These are phyloP conservation scores for Adansonia rubrostipa DNA, from an alignment of 441 rosid species.

Conservation along the genomic window DNA sequence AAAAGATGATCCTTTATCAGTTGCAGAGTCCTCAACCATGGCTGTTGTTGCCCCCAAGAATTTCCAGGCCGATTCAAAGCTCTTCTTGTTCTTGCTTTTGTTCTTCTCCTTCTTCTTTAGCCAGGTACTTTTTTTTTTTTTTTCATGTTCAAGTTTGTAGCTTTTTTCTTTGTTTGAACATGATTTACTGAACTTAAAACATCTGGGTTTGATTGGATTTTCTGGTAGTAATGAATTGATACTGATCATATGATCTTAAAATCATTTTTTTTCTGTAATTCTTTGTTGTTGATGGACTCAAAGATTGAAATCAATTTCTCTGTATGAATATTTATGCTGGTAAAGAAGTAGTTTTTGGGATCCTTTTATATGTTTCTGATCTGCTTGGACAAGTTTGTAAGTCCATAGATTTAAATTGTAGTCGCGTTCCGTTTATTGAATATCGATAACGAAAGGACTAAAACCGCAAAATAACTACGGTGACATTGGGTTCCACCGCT, in stretches of 20 bases:
- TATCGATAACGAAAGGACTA: too few species aligned
- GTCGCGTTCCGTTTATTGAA: too few species aligned
- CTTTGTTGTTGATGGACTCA: not conserved
- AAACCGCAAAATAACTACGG: too few species aligned
- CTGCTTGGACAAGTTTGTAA: not conserved
- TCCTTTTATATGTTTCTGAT: not conserved
- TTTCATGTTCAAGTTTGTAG: constrained; percentile 3
- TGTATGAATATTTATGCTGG: not conserved
- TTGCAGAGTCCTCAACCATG: constrained; percentile 42
- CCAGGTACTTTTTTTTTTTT: constrained; percentile 38
- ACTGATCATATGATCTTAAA: not conserved
- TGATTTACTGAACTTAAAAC: not conserved
- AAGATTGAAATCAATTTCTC: not conserved
- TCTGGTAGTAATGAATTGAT: not conserved
- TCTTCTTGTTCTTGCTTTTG: constrained; percentile 11
- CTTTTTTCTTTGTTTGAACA: not conserved
- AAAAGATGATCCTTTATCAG: constrained; percentile 6
- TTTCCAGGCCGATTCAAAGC: constrained; percentile 28
- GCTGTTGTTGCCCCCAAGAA: constrained; percentile 38
- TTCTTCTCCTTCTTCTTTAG: constrained; percentile 25
- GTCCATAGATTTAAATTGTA: too few species aligned
- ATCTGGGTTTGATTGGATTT: not conserved
- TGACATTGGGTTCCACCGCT: too few species aligned
- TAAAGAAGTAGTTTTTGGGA: not conserved
- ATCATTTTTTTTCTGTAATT: not conserved